These are phyloP conservation scores for Candida chauliodis DNA, from an alignment of 805 yeast species.

Conservation along the genomic window DNA sequence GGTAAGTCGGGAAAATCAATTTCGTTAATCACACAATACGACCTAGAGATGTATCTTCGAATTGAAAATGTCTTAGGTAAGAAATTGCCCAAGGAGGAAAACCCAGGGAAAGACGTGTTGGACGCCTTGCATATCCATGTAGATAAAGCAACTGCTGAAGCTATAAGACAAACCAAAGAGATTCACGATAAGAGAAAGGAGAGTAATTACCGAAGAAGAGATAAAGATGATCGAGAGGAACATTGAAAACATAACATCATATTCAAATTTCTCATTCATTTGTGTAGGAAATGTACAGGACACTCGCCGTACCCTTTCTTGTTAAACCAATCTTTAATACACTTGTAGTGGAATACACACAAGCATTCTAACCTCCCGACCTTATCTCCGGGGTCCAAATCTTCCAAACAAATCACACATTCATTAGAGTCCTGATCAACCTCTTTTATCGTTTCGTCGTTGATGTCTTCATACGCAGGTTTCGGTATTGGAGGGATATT, in stretches of 20 bases:
- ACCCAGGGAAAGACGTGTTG: constrained; percentile 73
- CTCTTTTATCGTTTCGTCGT: background rate
- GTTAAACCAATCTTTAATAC: constrained; percentile 89
- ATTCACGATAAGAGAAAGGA: constrained; percentile 45
- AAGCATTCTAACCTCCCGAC: constrained; percentile 92
- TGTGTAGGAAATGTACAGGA: constrained; percentile 64
- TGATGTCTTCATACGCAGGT: constrained; percentile 34
- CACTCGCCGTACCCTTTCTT: constrained; percentile 83
- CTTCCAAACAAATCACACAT: constrained; percentile 93
- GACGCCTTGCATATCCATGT: constrained; percentile 79
- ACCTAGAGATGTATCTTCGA: constrained; percentile 79
- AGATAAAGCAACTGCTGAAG: constrained; percentile 88
- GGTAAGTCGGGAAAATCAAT: constrained; percentile 86
- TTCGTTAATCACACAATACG: constrained; percentile 91
- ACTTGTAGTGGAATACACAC: constrained; percentile 88
- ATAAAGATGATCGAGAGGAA: constrained; percentile 39
- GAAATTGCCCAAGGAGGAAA: constrained; percentile 76
- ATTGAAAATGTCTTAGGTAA: constrained; percentile 84
- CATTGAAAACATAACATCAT: too few species aligned
- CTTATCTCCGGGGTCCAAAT: constrained; percentile 76
- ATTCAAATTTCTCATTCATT: too few species aligned
- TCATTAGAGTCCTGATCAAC: constrained; percentile 1
- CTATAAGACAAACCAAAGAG: constrained; percentile 74
- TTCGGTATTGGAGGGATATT: constrained; percentile 47
- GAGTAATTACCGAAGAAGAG: constrained; percentile 16